Percentiles rank a stretch among this genome's conserved stretches.
Conservation (phyloP, 2,329 filamentous ascomycete genomes). For the Aspergillus glaucus region DNA sequence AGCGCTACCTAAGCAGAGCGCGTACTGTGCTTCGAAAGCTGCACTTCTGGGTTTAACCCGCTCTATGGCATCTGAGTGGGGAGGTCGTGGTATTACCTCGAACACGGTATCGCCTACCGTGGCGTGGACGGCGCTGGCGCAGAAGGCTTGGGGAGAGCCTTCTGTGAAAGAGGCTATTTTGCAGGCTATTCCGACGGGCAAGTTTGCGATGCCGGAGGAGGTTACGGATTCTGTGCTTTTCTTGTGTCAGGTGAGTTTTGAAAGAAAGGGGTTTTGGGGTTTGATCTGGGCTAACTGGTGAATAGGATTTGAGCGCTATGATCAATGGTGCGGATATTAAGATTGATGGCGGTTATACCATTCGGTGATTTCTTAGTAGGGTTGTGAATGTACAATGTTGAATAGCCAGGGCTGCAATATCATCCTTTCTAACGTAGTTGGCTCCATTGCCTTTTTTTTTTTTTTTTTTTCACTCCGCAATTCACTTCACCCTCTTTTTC, state of each 20-base stretch:
- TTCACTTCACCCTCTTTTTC: too few relatives aligned
- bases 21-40: constrained; percentile 46
- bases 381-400: not conserved
- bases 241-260: constrained; percentile 29
- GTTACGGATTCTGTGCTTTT: constrained; percentile 35
- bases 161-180: constrained; percentile 31
- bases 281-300: not conserved
- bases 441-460: too few relatives aligned
- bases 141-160: constrained; percentile 37
- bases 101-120: constrained; percentile 44
- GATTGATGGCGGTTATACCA: constrained; percentile 37
- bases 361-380: constrained; percentile 16
- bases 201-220: constrained; percentile 35
- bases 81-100: constrained; percentile 38
- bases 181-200: constrained; percentile 33
- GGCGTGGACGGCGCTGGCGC: constrained; percentile 42
- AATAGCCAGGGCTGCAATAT: too few relatives aligned
- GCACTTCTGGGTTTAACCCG: constrained; percentile 40
- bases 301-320: constrained; percentile 35
- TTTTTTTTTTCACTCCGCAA: too few relatives aligned
- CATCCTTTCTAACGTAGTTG: too few relatives aligned
- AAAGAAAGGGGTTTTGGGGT: too few relatives aligned
- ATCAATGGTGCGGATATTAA: constrained; percentile 37
- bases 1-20: constrained; percentile 40
- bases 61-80: constrained; percentile 46